Evolutionary conservation across 768 basidiomycete species (phyloP).

Genomic region (Boletellus ananas): DNA sequence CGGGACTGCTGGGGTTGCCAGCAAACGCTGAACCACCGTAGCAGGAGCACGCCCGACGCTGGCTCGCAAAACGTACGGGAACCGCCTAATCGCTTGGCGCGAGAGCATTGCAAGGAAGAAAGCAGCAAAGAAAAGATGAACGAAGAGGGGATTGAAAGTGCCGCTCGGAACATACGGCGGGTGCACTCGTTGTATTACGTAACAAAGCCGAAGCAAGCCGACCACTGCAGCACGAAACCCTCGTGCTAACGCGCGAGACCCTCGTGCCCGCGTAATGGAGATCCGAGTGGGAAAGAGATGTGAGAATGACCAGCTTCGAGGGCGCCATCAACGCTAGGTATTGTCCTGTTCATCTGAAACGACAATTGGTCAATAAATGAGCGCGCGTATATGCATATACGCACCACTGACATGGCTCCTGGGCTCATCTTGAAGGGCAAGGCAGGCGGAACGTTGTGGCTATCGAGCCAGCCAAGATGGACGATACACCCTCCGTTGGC

Average conservation of each 20-base stretch:
- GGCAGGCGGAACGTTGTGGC: no score
- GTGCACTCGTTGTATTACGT: constrained; percentile 11
- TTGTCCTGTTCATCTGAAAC: no score
- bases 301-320: no score
- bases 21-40: constrained; percentile 25
- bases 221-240: background rate
- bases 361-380: no score
- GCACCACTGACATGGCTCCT: no score
- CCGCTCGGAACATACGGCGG: background rate
- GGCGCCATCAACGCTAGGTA: no score
- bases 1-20: constrained; percentile 48
- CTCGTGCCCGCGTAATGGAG: no score
- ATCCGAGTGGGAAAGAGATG: no score
- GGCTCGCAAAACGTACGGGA: constrained; percentile 29
- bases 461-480: no score
- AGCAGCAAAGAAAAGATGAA: background rate
- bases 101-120: constrained; percentile 31
- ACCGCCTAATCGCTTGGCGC: constrained; percentile 35
- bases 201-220: constrained; percentile 18
- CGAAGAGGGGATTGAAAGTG: background rate
- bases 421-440: no score
- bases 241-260: constrained; percentile 6
- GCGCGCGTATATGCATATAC: no score
- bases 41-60: constrained; percentile 16
- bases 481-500: no score